Base-by-base conservation (phyloP, 805 yeast genomes). In the Wickerhamomyces tratensis region DNA sequence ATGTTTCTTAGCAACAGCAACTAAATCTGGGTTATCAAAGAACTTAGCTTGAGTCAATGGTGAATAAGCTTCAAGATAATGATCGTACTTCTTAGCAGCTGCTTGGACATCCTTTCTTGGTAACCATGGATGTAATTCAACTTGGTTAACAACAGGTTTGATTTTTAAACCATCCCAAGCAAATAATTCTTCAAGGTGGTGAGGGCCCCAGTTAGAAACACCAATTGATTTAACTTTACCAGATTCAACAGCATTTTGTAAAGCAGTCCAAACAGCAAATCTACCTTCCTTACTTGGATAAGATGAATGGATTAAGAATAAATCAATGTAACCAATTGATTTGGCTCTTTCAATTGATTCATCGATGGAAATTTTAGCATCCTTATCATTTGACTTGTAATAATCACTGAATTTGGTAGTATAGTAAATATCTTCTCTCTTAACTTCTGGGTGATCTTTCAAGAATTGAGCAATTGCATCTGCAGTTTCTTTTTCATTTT, bases 401-500 rank as follows among this genome's bases (percentile, higher is more conserved):
- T 69, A 62, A 53, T 79, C 76, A 86, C 86, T 80, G 25, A 82
- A 53, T 54, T 83, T 83, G 6, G 89, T 79, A 11, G 84, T 77
- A 59, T 79, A 74, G 46, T 64, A 69, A 12, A 75, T 50, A 30
- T 80, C 79, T 35, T 67, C 67, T 53, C 86, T 68, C 77, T 44
- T 74, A 76, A 49, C 82, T 68, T 47, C 68, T 71, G 29, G 70
- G 57, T 6, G 58, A 56, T 4, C 76, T 76, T 41, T 68, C 71
- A 74, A 63, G 42, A 74, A 53, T 46, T 72, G 72, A 43, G 68
- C 64, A 44, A 77, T 54, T 6, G 69, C 89, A 40, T 68, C 67
- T 31, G 93, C 88, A 15, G 82, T 82, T 48, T 73, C 79, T 14
- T 58, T 65, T 58, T 84, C 93, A 58, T 81, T 80, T 5, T 72